Percentiles rank a stretch among this genome's conserved stretches.
These are phyloP conservation scores for Sugiyamaella marilandica DNA, from an alignment of 805 yeast species.

Conservation along the genomic window DNA sequence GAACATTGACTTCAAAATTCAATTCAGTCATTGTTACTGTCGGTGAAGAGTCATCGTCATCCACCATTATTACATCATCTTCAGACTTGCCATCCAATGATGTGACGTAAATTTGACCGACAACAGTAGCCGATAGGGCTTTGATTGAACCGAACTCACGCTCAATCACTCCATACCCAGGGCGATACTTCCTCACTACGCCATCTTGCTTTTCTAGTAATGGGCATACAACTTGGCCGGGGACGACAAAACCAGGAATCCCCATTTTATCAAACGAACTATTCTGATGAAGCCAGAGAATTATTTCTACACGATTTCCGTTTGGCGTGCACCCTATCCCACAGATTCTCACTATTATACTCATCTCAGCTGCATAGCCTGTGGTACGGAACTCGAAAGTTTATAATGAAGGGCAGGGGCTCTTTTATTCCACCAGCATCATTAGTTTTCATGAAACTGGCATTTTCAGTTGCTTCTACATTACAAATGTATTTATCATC, in stretches of 20 bases:
- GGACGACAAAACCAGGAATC: conserved; percentile 53
- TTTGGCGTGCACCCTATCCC: not conserved
- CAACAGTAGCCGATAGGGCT: conserved; percentile 45
- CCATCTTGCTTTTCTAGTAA: conserved; percentile 32
- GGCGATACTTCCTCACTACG: conserved; percentile 41
- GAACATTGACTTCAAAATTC: conserved; percentile 22
- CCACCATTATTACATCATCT: conserved; percentile 23
- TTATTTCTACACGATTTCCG: conserved; percentile 5
- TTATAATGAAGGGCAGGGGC: too few species aligned
- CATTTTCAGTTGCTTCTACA: too few species aligned
- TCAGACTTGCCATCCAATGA: conserved; percentile 17
- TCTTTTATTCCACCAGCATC: too few species aligned
- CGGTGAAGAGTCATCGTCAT: conserved; percentile 22
- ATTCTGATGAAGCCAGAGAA: not conserved
- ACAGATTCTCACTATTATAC: too few species aligned
- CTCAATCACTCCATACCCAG: conserved; percentile 63
- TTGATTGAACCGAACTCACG: conserved; percentile 11
- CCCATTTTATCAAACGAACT: conserved; percentile 14
- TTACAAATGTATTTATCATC: too few species aligned
- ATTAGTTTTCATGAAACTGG: too few species aligned
- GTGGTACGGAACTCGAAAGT: too few species aligned
- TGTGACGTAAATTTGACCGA: conserved; percentile 49
- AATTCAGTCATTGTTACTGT: conserved; percentile 9
- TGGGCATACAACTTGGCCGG: conserved; percentile 78
- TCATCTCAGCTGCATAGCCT: too few species aligned